phyloP scores from a whole-genome alignment of 2,329 filamentous ascomycete genomes.

The Botryosphaeria agaves region DNA sequence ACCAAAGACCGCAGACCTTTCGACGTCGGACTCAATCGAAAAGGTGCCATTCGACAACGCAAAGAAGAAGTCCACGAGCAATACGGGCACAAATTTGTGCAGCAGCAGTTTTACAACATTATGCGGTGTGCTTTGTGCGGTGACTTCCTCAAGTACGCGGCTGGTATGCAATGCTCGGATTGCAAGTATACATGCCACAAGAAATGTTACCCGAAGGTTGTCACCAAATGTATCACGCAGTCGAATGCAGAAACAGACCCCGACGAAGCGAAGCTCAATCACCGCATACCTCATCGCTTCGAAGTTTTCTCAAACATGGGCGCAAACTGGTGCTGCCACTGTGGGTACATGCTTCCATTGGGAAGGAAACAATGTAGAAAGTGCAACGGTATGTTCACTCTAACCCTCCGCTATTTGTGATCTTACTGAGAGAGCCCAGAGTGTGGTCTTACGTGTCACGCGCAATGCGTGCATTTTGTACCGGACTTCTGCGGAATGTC shows the following conservation, averaged over 20 bases:
- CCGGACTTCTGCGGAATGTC: conserved; percentile 99
- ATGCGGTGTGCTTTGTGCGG: conserved; percentile 98
- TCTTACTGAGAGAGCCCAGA: conserved; percentile 31
- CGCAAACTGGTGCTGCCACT: conserved; percentile 98
- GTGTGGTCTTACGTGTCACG: conserved; percentile 82
- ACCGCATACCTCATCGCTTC: conserved; percentile 95
- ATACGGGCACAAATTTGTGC: conserved; percentile 97
- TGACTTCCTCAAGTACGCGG: conserved; percentile 95
- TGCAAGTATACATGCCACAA: conserved; percentile 99
- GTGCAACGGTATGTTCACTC: conserved; percentile 52
- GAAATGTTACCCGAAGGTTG: conserved; percentile 90
- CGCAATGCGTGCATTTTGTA: conserved; percentile 82
- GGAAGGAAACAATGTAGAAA: conserved; percentile 90
- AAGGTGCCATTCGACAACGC: conserved; percentile 89
- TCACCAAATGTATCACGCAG: conserved; percentile 99
- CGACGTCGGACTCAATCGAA: conserved; percentile 80
- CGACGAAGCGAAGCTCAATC: conserved; percentile 99
- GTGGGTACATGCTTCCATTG: conserved; percentile 86
- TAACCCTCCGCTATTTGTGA: background rate
- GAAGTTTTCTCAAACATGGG: conserved; percentile 94
- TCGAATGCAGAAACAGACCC: conserved; percentile 97
- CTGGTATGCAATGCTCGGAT: conserved; percentile 97
- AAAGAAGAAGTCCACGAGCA: conserved; percentile 98
- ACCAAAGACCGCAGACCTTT: conserved; percentile 66
- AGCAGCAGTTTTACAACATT: conserved; percentile 99